These are phyloP conservation scores for Fagus crenata DNA, from an alignment of 306 rosid genomes.

Conservation along the genomic window DNA sequence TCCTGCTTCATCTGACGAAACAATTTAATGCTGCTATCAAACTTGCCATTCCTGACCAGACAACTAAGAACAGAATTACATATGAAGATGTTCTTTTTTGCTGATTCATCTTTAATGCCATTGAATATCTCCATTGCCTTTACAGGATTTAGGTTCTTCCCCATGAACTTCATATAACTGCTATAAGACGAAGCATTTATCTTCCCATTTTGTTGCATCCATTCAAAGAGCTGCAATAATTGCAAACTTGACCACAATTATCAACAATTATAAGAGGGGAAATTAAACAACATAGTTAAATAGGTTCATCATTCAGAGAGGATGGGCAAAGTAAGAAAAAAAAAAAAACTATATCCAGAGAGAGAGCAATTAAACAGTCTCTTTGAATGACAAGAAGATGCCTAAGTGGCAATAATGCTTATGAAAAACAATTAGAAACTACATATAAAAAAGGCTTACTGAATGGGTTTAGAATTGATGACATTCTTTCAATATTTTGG, in stretches of 20 bases:
- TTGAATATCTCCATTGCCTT: conserved; percentile 58
- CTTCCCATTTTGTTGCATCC: conserved; percentile 84
- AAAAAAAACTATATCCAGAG: not conserved
- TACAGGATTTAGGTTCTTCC: conserved; percentile 59
- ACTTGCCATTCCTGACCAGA: conserved; percentile 63
- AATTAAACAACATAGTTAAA: not conserved
- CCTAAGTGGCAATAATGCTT: not conserved
- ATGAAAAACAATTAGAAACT: not conserved
- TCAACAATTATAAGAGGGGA: conserved; percentile 5
- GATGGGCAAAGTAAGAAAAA: not conserved
- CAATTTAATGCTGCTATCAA: conserved; percentile 56
- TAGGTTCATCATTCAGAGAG: not conserved
- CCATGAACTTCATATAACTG: conserved; percentile 66
- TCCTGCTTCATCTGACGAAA: conserved; percentile 75
- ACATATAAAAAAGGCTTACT: not conserved
- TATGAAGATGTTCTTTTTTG: conserved; percentile 51
- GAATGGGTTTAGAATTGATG: too few species aligned
- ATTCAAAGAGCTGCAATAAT: conserved; percentile 72
- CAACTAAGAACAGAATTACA: conserved; percentile 81
- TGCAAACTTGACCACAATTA: not conserved
- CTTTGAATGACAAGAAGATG: not conserved
- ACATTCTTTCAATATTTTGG: not conserved
- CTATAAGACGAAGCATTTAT: conserved; percentile 63
- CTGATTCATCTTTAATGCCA: conserved; percentile 56
- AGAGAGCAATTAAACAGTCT: not conserved